Base-by-base conservation (phyloP, 176 grass and related monocot genomes). In the Aegilops speltoides region DNA sequence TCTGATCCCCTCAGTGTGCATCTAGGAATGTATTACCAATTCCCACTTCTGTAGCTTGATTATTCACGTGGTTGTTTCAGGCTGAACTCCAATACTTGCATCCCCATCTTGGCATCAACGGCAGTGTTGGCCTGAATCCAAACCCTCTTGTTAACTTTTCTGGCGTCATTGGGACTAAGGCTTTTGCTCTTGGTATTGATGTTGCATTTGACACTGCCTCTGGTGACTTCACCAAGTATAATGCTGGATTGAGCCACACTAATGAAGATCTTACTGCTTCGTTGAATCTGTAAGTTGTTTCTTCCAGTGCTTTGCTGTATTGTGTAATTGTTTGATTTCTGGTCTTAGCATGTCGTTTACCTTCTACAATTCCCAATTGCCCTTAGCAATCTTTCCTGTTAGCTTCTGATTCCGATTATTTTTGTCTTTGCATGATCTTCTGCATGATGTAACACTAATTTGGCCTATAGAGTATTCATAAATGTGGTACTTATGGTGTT, bases 81-180 rank as follows among this genome's bases (percentile, higher is more conserved):
- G 88, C 81, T 81, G 95, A 97, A 82, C 76, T 97, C 48, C 95
- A 92, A 64, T 97, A 97, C 79, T 83, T 94, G 86, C 92, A 97
- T 31, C 60, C 88, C 10, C 91, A 92, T 89, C 90, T 84, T 86
- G 92, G 95, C 24, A 56, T 97, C 13, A 94, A 80, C 72, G 88
- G 80, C 32, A 91, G 66, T 89, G 78, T 93, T 71, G 92, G 90
- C 26, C 60, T 97, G 78, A 91, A 87, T 56, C 32, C 92, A 80
- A 97, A 92, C 76, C 95, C 95, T 86, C 61, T 90, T 52, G 87
- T 97, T 41, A 91, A 80, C 71, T 14, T 94, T 81, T 97, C 95
- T 80, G 86, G 83, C 77, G 92, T 87, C 13, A 82, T 94, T 16
- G 95, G 92, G 25, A 94, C 88, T 50, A 84, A 86, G 64, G 46